Conservation (phyloP, 2,329 filamentous ascomycete genomes). For the Ilyonectria robusta region DNA sequence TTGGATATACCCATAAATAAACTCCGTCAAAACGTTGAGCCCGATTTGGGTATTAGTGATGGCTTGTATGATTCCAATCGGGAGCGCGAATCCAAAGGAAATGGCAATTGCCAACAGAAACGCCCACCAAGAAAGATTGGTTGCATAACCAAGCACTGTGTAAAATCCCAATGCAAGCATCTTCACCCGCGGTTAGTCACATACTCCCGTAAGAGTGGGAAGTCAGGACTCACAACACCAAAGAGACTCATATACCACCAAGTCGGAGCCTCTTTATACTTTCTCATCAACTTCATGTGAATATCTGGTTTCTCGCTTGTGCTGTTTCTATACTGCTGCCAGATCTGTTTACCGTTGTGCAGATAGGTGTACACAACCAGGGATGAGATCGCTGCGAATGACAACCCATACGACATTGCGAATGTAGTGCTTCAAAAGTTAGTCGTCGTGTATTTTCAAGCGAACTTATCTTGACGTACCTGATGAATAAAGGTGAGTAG, state of each 20-base stretch:
- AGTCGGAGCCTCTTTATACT: slow-evolving; percentile 73
- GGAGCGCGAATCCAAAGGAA: slow-evolving; percentile 74
- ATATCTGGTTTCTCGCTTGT: slow-evolving; percentile 73
- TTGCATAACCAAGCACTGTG: slow-evolving; percentile 72
- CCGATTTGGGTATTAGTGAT: slow-evolving; percentile 80
- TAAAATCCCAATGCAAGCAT: slow-evolving; percentile 69
- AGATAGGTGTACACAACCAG: slow-evolving; percentile 78
- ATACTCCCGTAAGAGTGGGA: background rate
- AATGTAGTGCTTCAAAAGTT: slow-evolving; percentile 73
- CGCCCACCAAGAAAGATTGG: slow-evolving; percentile 80
- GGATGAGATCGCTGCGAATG: slow-evolving; percentile 79
- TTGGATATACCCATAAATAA: slow-evolving; percentile 82
- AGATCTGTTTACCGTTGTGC: slow-evolving; percentile 77
- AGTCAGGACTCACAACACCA: slow-evolving; percentile 58
- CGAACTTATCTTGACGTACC: slow-evolving; percentile 49
- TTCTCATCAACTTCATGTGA: slow-evolving; percentile 75
- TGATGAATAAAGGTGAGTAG: slow-evolving; percentile 78
- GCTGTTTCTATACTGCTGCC: slow-evolving; percentile 72
- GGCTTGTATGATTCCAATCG: slow-evolving; percentile 79
- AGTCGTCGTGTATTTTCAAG: slow-evolving; percentile 10
- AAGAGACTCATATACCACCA: slow-evolving; percentile 77
- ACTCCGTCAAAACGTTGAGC: slow-evolving; percentile 82
- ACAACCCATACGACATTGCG: slow-evolving; percentile 77
- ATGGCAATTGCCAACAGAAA: slow-evolving; percentile 77
- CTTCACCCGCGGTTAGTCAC: slow-evolving; percentile 49